Evolutionary conservation across 805 yeast species (phyloP).

Genomic region (Barnettozyma populi): DNA sequence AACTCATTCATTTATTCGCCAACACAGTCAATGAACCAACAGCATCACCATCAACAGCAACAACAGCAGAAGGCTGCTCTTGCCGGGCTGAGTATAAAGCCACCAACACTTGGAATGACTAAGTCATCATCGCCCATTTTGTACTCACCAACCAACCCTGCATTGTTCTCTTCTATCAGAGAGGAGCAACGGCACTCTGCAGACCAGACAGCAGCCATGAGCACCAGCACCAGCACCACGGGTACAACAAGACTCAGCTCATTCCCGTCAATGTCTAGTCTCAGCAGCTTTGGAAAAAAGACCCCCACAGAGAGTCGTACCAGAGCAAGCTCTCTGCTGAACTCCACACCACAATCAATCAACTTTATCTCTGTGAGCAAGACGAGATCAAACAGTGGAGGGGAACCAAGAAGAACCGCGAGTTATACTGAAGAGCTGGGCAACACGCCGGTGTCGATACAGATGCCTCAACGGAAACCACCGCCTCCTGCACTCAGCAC

Average conservation of each 20-base stretch:
- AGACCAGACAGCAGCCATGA: neutral
- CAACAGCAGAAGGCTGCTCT: constrained; percentile 3
- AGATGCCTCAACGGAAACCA: constrained; percentile 8
- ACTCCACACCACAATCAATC: neutral
- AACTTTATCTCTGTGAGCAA: constrained; percentile 5
- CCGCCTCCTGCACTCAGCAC: constrained; percentile 8
- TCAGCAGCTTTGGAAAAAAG: constrained; percentile 13
- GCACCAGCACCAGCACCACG: neutral
- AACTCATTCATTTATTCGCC: constrained; percentile 24
- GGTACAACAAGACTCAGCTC: constrained; percentile 10
- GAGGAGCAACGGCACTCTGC: constrained; percentile 12
- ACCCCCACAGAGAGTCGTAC: constrained; percentile 11
- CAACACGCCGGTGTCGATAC: neutral
- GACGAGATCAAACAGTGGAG: constrained; percentile 13
- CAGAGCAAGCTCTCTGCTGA: constrained; percentile 7
- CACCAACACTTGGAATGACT: constrained; percentile 14
- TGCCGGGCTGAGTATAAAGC: constrained; percentile 15
- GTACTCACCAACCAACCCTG: constrained; percentile 19
- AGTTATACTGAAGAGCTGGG: neutral
- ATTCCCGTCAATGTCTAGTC: constrained; percentile 23
- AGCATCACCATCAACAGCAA: neutral
- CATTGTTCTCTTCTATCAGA: constrained; percentile 12
- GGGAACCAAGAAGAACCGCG: constrained; percentile 5
- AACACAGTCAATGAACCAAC: constrained; percentile 5
- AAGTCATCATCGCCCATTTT: constrained; percentile 22